Percentiles rank a stretch among this genome's conserved stretches.
Conservation (phyloP, 225 moss, liverwort and hornwort species). For the Physcomitrellopsis africana region DNA sequence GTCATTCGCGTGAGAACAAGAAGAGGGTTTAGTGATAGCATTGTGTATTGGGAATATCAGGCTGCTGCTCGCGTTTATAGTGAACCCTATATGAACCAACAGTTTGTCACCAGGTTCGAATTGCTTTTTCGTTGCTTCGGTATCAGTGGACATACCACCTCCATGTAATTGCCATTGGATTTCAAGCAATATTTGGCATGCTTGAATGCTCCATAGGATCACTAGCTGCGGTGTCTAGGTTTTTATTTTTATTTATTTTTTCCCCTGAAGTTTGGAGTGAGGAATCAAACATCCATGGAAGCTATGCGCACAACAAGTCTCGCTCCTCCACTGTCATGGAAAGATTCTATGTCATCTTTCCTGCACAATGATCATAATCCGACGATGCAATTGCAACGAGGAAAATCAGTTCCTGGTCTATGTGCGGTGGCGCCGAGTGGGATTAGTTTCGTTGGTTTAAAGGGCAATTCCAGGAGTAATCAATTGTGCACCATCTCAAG, state of each 20-base stretch:
- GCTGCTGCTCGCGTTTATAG: too few species aligned
- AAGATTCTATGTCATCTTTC: constrained; percentile 2
- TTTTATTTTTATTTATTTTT: neutral
- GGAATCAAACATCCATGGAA: constrained; percentile 31
- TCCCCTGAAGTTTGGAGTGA: neutral
- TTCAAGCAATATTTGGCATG: constrained; percentile 11
- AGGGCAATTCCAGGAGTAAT: neutral
- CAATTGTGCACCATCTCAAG: neutral
- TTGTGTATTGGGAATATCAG: too few species aligned
- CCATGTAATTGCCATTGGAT: neutral
- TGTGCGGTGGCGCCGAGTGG: neutral
- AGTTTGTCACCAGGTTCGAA: too few species aligned
- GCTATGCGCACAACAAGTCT: constrained; percentile 27
- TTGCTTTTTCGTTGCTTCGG: too few species aligned
- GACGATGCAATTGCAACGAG: neutral
- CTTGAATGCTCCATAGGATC: constrained; percentile 20
- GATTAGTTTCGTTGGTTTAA: neutral
- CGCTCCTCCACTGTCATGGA: constrained; percentile 27
- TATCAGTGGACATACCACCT: too few species aligned
- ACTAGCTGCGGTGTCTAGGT: neutral
- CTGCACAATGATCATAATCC: neutral
- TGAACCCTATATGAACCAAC: too few species aligned
- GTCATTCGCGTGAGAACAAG: too few species aligned
- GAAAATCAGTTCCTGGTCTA: constrained; percentile 14
- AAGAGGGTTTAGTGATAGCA: too few species aligned